phyloP scores from a whole-genome alignment of 768 basidiomycete genomes.

The Omphalotus guepiniiformis region DNA sequence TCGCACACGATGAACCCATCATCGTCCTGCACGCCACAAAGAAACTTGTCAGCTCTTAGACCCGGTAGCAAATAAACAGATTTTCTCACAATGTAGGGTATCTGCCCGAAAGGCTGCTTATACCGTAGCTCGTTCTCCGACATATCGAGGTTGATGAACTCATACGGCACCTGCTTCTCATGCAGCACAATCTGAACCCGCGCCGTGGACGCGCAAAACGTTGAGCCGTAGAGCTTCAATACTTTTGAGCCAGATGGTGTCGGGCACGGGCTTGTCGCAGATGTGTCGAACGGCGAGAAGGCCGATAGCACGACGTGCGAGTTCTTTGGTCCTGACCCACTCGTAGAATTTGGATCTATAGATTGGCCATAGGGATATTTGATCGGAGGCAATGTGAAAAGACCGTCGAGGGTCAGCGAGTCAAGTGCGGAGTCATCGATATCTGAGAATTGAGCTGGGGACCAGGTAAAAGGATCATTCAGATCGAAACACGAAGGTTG shows the following conservation, averaged over 20 bases:
- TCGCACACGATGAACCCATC: slow-evolving; percentile 62
- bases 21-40: slow-evolving; percentile 42
- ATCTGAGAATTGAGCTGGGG: not conserved
- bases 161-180: slow-evolving; percentile 56
- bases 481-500: not conserved
- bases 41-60: not conserved
- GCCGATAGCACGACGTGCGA: not conserved
- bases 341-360: not conserved
- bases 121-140: slow-evolving; percentile 34
- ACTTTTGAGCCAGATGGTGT: slow-evolving; percentile 28
- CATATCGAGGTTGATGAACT: slow-evolving; percentile 34
- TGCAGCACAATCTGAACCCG: slow-evolving; percentile 47
- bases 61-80: not conserved
- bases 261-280: not conserved
- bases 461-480: not conserved
- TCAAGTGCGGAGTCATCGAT: not conserved
- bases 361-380: not conserved
- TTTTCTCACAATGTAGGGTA: slow-evolving; percentile 48
- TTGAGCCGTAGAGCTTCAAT: slow-evolving; percentile 36
- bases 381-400: slow-evolving; percentile 1
- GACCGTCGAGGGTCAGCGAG: not conserved
- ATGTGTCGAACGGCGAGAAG: not conserved
- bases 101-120: slow-evolving; percentile 62
- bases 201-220: slow-evolving; percentile 42
- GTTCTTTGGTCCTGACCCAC: not conserved